Conservation (phyloP, 768 basidiomycete species). For the Cubamyces sp. region DNA sequence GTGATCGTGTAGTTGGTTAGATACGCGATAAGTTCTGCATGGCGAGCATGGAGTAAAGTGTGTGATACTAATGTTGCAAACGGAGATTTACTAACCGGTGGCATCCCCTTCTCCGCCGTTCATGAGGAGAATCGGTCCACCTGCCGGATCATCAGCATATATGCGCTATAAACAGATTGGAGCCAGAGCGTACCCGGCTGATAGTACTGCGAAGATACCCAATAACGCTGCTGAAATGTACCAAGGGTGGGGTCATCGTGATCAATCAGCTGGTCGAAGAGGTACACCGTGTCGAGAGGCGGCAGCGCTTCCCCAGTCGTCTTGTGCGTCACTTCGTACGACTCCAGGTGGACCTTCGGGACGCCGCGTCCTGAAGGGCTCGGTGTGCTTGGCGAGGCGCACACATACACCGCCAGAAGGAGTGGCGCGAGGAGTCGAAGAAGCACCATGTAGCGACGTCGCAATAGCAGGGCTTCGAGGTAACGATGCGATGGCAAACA, state of each 20-base stretch:
- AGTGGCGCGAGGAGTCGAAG: too few species aligned
- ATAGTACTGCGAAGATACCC: conserved; percentile 71
- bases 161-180: not conserved
- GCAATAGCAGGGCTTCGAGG: too few species aligned
- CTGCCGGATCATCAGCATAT: conserved; percentile 3
- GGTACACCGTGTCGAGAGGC: conserved; percentile 44
- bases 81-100: too few species aligned
- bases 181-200: conserved; percentile 37
- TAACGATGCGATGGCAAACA: too few species aligned
- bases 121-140: conserved; percentile 63
- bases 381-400: too few species aligned
- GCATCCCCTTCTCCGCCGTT: conserved; percentile 72
- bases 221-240: conserved; percentile 79
- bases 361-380: too few species aligned
- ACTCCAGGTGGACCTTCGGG: too few species aligned
- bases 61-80: conserved; percentile 35
- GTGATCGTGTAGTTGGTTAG: conserved; percentile 67
- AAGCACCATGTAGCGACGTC: too few species aligned
- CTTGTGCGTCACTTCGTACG: too few species aligned
- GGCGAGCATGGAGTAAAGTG: conserved; percentile 6
- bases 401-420: too few species aligned
- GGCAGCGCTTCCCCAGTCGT: conserved; percentile 25
- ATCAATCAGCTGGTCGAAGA: conserved; percentile 59
- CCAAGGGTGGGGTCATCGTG: conserved; percentile 62
- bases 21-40: conserved; percentile 44